Base-by-base conservation (phyloP, 495 filamentous ascomycete species). In the Cercophora newfieldiana region DNA sequence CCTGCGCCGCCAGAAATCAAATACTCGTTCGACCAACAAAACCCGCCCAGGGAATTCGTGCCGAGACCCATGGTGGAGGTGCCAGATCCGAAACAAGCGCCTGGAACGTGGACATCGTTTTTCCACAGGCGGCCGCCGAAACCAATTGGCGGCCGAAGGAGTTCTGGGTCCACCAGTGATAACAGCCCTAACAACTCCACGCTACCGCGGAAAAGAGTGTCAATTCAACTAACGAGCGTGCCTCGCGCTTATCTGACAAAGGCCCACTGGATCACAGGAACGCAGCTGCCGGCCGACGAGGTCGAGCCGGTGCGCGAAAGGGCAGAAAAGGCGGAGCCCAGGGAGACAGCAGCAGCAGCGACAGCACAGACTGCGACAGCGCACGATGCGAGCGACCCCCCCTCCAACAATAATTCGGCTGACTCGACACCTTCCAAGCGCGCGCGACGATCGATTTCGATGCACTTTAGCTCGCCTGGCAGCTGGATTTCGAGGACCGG, bases 381-480 rank as follows among this genome's bases (percentile, higher is more conserved):
- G 0, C 69, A 69, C 25, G 55, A 58, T 14, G 22, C 68, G 1
- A 68, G 66, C 71, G 60, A 70, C n/a, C 62, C 50, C 2, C 31
- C 68, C 24, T n/a, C n/a, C n/a, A n/a, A n/a, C n/a, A n/a, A n/a
- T n/a, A 49, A 64, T 18, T 71, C 72, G 24, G 48, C 66, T 49
- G 70, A 72, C 10, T 62, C 67, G 29, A 68, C 77, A 10, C 75
- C 78, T 4, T 79, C 80, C 18, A 79, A 77, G 62, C 76, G 69
- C 49, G 75, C 82, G 19, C 74, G 79, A 50, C 77, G 77, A 37
- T 83, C 84, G 61, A 74, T 85, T 30, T 86, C 84, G 44, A 81
- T 83, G 79, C 82, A 85, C 65, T 84, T 85, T 64, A 79, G 75
- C 66, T 81, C 82, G 7, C 79, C 81, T 7, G 73, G 73, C 49